Evolutionary conservation across 306 rosid species (phyloP), one percentile per base, ranked within the genome.

Genomic region (Mimosa bimucronata): DNA sequence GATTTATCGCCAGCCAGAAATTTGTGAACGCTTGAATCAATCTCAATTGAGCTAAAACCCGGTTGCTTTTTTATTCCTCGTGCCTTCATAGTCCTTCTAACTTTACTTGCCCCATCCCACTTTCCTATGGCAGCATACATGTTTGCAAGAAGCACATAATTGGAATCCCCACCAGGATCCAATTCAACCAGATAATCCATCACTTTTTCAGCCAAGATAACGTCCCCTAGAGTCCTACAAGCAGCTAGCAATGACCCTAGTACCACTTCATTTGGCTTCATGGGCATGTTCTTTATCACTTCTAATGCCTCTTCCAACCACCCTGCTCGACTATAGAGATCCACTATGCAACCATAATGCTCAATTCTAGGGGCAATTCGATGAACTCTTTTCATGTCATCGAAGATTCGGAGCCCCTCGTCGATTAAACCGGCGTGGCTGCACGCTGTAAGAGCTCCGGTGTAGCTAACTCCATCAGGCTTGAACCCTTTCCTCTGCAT

Each of bases 231-330:
- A 79, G 87, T 89, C 77, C 97, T 86, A 81, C 97, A 94, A 21
- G 97, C 94, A 52, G 98, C 98, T 19, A 92, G 86, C 88, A 92
- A 86, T 42, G 98, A 94, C 77, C 98, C 98, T 69, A 94, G 44
- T 12, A 94, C 90, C 71, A 92, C 92, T 85, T 90, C 95, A 75
- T 94, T 92, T 9, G 97, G 98, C 85, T 87, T 90, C 94, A 94
- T 77, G 12, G 97, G 91, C 98, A 94, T 92, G 7, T 67, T 89
- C 83, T 86, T 78, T 21, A 91, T 78, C 66, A 91, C 88, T 75
- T 85, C 74, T 84, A 85, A 71, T 9, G 97, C 97, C 46, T 91
- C 95, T 66, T 88, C 87, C 80, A 92, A 83, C 87, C 92, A 90
- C 80, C 97, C 98, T 1, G 97, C 92, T 29, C 97, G 92, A 77